Evolutionary conservation across 2,329 filamentous ascomycete species (phyloP), one percentile per base, ranked within the genome.

Genomic region (Cercospora berteroae): DNA sequence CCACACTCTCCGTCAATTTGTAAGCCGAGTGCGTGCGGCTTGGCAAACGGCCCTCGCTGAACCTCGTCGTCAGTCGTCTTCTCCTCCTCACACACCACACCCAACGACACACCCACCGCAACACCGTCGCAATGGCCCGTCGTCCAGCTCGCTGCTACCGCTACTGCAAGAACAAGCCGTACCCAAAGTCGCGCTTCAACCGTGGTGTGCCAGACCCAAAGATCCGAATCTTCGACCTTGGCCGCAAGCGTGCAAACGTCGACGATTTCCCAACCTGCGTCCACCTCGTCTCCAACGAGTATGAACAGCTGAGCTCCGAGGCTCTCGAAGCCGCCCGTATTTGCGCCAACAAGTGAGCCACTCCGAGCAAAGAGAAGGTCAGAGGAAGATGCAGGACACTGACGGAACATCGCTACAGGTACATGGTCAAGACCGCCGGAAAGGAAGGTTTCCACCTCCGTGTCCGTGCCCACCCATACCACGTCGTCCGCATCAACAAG

Each of bases 111-210:
- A 58, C 66, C 68, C 66, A 67, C 64, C 62, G 79, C 79, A 81
- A 85, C 84, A 86, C 87, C 85, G 88, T 90, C 90, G 94, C 90
- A 88, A 99, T 99, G 95, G 95, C 95, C 82, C 93, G 95, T 86
- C 93, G 95, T 91, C 95, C 95, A 82, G 95, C 95, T 82, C 92
- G 95, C 88, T 99, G 95, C 88, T 99, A 79, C 75, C 76, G 95
- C 82, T 99, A 99, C 92, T 99, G 95, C 94, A 99, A 99, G 93
- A 99, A 98, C 91, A 97, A 97, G 91, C 93, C 94, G 84, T 98
- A 97, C 86, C 95, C 95, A 79, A 99, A 99, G 91, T 97, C 94
- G 79, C 93, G 95, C 80, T 99, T 98, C 92, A 99, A 99, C 92
- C 94, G 95, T 88, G 95, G 95, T 98, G 77, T 78, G 67, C 77